These are phyloP conservation scores for Phytophthora pini DNA, from an alignment of 352 stramenopile genomes.

Conservation along the genomic window DNA sequence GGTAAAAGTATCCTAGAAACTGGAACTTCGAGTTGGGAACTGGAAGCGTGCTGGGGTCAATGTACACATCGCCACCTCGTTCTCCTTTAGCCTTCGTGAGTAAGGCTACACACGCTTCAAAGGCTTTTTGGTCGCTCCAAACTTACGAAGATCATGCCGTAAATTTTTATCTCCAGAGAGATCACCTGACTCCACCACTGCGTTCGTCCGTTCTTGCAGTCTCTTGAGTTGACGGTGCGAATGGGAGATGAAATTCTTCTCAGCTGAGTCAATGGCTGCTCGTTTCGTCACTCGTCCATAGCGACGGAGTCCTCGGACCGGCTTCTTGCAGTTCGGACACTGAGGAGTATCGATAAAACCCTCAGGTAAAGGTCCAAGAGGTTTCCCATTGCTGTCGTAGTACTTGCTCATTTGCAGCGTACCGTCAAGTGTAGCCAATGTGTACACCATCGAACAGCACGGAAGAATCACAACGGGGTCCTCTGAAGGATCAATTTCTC, in stretches of 20 bases:
- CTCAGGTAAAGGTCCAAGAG: constrained; percentile 25
- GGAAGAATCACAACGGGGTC: constrained; percentile 73
- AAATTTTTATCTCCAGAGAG: constrained; percentile 25
- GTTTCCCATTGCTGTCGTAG: constrained; percentile 38
- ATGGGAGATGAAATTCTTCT: constrained; percentile 58
- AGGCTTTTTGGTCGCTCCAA: constrained; percentile 35
- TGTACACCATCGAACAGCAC: constrained; percentile 75
- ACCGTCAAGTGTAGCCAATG: constrained; percentile 77
- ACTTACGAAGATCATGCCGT: constrained; percentile 28
- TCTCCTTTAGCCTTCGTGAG: constrained; percentile 34
- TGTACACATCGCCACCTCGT: constrained; percentile 24
- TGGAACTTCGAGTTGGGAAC: constrained; percentile 42
- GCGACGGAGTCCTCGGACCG: constrained; percentile 48
- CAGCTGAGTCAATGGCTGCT: constrained; percentile 43
- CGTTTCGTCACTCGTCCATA: constrained; percentile 56
- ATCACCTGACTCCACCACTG: constrained; percentile 17
- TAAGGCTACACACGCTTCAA: constrained; percentile 41
- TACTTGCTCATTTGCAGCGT: constrained; percentile 45
- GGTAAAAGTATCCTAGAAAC: constrained; percentile 37
- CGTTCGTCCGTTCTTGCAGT: constrained; percentile 37
- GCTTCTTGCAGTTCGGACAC: constrained; percentile 55
- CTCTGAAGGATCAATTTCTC: constrained; percentile 62
- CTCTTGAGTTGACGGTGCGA: constrained; percentile 22
- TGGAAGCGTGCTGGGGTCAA: constrained; percentile 29
- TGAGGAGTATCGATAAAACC: constrained; percentile 40